These are phyloP conservation scores for Ganoderma boninense DNA, from an alignment of 1,284 basidiomycete genomes.

Conservation along the genomic window DNA sequence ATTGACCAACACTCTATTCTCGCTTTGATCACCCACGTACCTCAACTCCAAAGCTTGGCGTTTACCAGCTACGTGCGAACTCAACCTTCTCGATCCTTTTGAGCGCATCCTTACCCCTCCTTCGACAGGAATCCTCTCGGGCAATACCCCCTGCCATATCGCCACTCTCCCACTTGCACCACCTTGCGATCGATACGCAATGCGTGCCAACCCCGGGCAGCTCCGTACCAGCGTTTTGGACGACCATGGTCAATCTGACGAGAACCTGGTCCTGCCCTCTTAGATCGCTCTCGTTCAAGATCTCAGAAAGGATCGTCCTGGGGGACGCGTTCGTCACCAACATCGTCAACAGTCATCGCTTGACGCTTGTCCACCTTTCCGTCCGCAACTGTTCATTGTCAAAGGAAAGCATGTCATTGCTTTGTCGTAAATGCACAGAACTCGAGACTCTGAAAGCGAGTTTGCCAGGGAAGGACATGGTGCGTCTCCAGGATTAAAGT, in stretches of 20 bases:
- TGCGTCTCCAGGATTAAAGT: constrained; percentile 40
- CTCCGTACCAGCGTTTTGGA: constrained; percentile 46
- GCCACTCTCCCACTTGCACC: constrained; percentile 54
- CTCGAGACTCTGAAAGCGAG: constrained; percentile 61
- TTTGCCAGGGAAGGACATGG: constrained; percentile 60
- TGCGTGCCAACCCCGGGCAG: constrained; percentile 39
- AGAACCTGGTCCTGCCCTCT: constrained; percentile 49
- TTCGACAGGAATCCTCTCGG: constrained; percentile 49
- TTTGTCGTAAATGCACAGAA: constrained; percentile 52
- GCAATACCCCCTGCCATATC: constrained; percentile 41
- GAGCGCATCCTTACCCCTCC: neutral
- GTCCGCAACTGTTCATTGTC: constrained; percentile 57
- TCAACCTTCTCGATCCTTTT: neutral
- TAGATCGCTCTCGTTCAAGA: constrained; percentile 56
- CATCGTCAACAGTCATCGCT: constrained; percentile 52
- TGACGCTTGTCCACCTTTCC: constrained; percentile 53
- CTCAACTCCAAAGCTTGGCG: constrained; percentile 64
- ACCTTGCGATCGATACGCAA: constrained; percentile 63
- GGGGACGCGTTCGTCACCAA: constrained; percentile 50
- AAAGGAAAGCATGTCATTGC: constrained; percentile 46
- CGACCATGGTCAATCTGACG: constrained; percentile 46
- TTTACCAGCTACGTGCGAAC: constrained; percentile 59
- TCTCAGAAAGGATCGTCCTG: constrained; percentile 54
- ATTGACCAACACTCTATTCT: constrained; percentile 60
- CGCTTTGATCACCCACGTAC: constrained; percentile 53